A percentile compares a stretch with the other conserved stretches of the same genome.
phyloP scores from a whole-genome alignment of 257 asterid genomes.

The Nicotiana benthamiana region DNA sequence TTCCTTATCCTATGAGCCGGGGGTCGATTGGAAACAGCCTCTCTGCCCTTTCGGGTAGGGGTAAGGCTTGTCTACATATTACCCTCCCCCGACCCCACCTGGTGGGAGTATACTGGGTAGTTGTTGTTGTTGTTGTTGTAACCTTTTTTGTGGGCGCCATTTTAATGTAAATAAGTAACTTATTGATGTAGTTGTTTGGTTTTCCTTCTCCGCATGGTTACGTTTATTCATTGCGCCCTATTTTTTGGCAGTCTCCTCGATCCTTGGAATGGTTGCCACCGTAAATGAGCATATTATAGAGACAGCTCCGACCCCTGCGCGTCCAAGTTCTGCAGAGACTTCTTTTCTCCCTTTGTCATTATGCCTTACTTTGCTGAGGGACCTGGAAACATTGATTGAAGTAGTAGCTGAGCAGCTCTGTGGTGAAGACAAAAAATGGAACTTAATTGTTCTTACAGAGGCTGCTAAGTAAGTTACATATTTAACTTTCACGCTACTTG shows the following conservation, averaged over 20 bases:
- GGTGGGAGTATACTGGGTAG: too few species aligned
- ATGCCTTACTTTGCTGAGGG: slow-evolving; percentile 83
- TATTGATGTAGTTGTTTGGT: not conserved
- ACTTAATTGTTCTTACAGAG: slow-evolving; percentile 69
- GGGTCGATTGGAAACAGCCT: too few species aligned
- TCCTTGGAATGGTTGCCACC: slow-evolving; percentile 67
- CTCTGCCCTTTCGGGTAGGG: too few species aligned
- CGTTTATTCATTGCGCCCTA: not conserved
- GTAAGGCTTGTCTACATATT: too few species aligned
- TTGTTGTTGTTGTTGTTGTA: too few species aligned
- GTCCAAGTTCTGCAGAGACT: slow-evolving; percentile 34
- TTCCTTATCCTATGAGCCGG: too few species aligned
- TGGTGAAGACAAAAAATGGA: slow-evolving; percentile 92
- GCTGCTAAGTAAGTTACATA: slow-evolving; percentile 51
- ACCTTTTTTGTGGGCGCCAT: not conserved
- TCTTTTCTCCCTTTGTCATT: slow-evolving; percentile 68
- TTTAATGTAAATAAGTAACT: not conserved
- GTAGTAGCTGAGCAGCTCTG: slow-evolving; percentile 75
- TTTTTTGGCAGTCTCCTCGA: slow-evolving; percentile 65
- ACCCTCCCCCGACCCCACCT: too few species aligned
- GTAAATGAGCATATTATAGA: slow-evolving; percentile 78
- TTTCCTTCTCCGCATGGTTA: not conserved
- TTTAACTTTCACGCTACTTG: slow-evolving; percentile 1
- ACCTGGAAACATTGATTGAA: slow-evolving; percentile 91
- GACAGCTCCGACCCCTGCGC: slow-evolving; percentile 37